phyloP scores from a whole-genome alignment of 202 grass and related monocot genomes.

The Tripidium arundinaceum region DNA sequence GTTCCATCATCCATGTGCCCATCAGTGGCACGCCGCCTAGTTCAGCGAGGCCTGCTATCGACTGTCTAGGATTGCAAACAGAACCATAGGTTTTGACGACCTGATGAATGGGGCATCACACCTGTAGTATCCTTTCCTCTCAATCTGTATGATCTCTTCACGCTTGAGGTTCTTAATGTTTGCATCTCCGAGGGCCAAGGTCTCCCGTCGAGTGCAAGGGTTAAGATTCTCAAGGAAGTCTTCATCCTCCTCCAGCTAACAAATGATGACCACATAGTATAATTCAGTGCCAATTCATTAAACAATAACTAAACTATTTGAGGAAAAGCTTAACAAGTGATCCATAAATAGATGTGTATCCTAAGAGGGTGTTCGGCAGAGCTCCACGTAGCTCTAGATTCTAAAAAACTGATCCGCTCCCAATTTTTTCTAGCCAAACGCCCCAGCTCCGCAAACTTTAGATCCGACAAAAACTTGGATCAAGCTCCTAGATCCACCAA shows the following conservation, averaged over 20 bases:
- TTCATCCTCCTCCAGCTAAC: slow-evolving; percentile 76
- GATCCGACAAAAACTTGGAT: too few species aligned
- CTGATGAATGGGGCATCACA: slow-evolving; percentile 66
- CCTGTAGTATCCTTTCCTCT: slow-evolving; percentile 80
- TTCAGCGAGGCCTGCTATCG: slow-evolving; percentile 53
- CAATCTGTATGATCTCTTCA: slow-evolving; percentile 68
- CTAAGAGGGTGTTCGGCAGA: too few species aligned
- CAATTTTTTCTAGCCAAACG: too few species aligned
- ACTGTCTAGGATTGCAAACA: slow-evolving; percentile 77
- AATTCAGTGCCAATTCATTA: background rate
- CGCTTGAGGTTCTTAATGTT: slow-evolving; percentile 73
- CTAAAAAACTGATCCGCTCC: too few species aligned
- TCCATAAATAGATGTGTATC: background rate
- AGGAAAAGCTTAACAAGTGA: background rate
- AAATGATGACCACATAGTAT: background rate
- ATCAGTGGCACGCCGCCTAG: background rate
- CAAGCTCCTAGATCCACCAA: too few species aligned
- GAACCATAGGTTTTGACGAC: slow-evolving; percentile 56
- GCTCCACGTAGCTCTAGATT: too few species aligned
- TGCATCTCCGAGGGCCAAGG: slow-evolving; percentile 55
- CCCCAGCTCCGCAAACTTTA: too few species aligned
- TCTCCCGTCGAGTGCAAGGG: slow-evolving; percentile 61
- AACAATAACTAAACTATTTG: background rate
- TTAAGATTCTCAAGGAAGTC: slow-evolving; percentile 81
- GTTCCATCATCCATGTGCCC: background rate